phyloP scores from a whole-genome alignment of 139 green algal genomes.

The Chlorella sp. region DNA sequence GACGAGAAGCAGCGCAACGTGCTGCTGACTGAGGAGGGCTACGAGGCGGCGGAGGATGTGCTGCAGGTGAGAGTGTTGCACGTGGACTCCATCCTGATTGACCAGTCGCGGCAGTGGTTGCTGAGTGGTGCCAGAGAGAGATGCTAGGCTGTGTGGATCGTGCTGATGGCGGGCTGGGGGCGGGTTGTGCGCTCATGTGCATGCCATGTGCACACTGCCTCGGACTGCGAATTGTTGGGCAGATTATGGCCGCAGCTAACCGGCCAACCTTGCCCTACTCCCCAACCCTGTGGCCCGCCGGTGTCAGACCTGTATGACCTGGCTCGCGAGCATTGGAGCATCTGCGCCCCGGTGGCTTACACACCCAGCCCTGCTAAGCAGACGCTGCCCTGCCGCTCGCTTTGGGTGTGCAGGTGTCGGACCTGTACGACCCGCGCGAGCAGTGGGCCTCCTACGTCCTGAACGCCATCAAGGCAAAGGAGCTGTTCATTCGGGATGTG shows the following conservation, averaged over 20 bases:
- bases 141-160: neutral
- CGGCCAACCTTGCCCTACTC: neutral
- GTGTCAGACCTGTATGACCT: no score
- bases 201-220: neutral
- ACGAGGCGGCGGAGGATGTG: slow-evolving; percentile 96
- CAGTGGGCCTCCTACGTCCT: slow-evolving; percentile 97
- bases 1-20: slow-evolving; percentile 99
- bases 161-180: no score
- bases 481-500: slow-evolving; percentile 90
- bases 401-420: slow-evolving; percentile 67
- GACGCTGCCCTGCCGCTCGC: neutral
- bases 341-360: neutral
- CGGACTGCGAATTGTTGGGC: no score
- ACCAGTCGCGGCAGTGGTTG: no score
- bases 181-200: no score
- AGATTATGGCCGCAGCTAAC: no score
- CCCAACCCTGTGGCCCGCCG: neutral
- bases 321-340: no score
- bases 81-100: no score
- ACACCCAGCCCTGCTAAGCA: neutral
- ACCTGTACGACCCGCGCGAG: slow-evolving; percentile 96
- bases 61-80: slow-evolving; percentile 80
- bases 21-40: slow-evolving; percentile 97
- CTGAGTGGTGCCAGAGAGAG: neutral
- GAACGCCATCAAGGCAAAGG: slow-evolving; percentile 99